Evolutionary conservation across 805 yeast genomes (phyloP), one percentile per base, ranked within the genome.

Genomic region (Suhomyces pyralidae): DNA sequence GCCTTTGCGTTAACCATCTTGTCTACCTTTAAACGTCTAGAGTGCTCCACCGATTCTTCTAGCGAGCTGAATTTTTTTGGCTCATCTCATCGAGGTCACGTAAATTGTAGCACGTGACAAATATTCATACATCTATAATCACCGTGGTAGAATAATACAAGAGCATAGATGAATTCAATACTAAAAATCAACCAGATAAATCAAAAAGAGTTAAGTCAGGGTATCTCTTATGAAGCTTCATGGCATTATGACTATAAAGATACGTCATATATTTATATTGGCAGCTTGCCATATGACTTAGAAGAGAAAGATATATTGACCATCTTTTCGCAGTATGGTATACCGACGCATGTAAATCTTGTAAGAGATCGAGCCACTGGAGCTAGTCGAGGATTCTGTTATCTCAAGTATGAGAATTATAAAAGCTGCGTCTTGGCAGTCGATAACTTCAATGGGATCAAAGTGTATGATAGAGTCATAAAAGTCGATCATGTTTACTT

Each of bases 241-340:
- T 93, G 98, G 98, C 98, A 93, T 65, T 78, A 82, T 54, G 96
- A 92, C 58, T 90, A 84, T 63, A 72, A 71, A 22, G 92, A 90
- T 57, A 81, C 93, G 0, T 84, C 93, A 1, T 90, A 85, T 63
- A 75, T 92, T 0, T 88, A 76, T 61, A 83, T 93, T n/a, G 93
- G 96, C 0, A 82, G 85, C 3, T 66, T 93, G 9, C 85, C 90
- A 8, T 69, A 62, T 14, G 81, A 81, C 30, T 65, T 90, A 25
- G 82, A 82, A 7, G 97, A 90, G 63, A 83, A 84, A 46, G 97
- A 93, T 64, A 67, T 93, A 0, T 61, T 91, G 6, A 79, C 83
- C 0, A 81, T 92, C 30, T 93, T 93, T 65, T 87, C 96, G 1
- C 97, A 93, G 63, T 93, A 81, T 67, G 98, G 98, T 0, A 79